phyloP scores from a whole-genome alignment of 805 yeast species.

The Zygosaccharomyces bisporus region DNA sequence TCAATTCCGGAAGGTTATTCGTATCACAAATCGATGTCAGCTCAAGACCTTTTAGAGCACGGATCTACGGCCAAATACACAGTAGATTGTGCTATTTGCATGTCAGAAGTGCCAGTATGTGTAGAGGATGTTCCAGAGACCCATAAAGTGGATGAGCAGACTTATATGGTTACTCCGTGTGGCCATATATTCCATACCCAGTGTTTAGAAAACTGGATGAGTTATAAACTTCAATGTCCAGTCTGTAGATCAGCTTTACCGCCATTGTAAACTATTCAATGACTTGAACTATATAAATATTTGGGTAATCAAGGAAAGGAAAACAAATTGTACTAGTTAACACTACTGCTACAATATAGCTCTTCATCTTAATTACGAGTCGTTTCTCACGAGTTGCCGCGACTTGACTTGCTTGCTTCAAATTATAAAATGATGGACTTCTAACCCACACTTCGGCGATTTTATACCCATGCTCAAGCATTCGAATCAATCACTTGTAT shows the following conservation, averaged over 20 bases:
- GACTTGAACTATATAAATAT: neutral
- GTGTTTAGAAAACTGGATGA: conserved; percentile 94
- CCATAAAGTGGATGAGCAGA: conserved; percentile 40
- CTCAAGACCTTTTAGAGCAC: conserved; percentile 32
- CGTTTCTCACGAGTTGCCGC: conserved; percentile 18
- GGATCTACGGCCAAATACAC: conserved; percentile 42
- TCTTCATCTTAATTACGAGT: conserved; percentile 4
- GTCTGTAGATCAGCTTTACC: conserved; percentile 85
- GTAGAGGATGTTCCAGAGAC: conserved; percentile 33
- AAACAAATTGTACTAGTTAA: neutral
- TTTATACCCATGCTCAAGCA: neutral
- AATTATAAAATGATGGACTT: conserved; percentile 12
- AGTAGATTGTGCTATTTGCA: conserved; percentile 85
- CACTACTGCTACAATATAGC: neutral
- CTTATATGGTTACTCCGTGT: conserved; percentile 87
- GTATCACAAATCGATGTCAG: conserved; percentile 50
- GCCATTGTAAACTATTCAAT: conserved; percentile 49
- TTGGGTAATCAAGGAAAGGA: neutral
- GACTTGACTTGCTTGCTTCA: conserved; percentile 12
- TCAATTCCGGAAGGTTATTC: conserved; percentile 79
- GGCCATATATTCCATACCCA: conserved; percentile 82
- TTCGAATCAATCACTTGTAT: conserved; percentile 5
- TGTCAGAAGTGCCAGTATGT: conserved; percentile 55
- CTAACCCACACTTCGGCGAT: neutral
- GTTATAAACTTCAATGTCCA: conserved; percentile 88